Evolutionary conservation across 345 rosid genomes (phyloP).

Genomic region (Reutealis trisperma): DNA sequence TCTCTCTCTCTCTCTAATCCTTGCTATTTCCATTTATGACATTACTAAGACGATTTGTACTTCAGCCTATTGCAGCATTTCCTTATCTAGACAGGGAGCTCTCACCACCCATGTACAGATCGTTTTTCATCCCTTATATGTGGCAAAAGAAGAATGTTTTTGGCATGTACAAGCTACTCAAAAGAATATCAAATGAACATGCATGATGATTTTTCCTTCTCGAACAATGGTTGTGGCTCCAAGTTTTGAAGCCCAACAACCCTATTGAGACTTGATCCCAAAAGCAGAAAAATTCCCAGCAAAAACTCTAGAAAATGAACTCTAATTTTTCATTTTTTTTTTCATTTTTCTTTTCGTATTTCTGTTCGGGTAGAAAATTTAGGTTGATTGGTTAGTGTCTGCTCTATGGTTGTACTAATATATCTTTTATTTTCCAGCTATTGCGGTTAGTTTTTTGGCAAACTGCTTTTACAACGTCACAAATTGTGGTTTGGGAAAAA

Average conservation of each 20-base stretch:
- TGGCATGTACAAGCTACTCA: constrained; percentile 74
- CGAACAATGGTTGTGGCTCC: neutral
- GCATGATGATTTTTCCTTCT: neutral
- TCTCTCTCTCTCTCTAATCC: neutral
- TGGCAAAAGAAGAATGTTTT: constrained; percentile 90
- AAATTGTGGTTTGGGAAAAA: too few species aligned
- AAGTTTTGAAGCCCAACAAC: constrained; percentile 1
- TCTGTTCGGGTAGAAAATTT: neutral
- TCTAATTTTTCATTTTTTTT: neutral
- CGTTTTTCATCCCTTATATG: constrained; percentile 82
- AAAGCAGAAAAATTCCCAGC: neutral
- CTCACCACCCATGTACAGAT: constrained; percentile 77
- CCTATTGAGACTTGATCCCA: neutral
- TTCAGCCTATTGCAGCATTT: constrained; percentile 74
- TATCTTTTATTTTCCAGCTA: too few species aligned
- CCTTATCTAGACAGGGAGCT: constrained; percentile 91
- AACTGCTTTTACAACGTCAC: too few species aligned
- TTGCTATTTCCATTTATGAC: neutral
- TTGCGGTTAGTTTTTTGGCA: too few species aligned
- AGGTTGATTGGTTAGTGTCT: neutral
- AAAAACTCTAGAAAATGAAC: neutral
- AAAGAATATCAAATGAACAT: constrained; percentile 38
- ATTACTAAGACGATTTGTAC: neutral
- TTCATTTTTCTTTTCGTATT: neutral
- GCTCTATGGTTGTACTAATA: neutral